These are phyloP conservation scores for Solanum aculeatissimum DNA, from an alignment of 305 asterid species.

Conservation along the genomic window DNA sequence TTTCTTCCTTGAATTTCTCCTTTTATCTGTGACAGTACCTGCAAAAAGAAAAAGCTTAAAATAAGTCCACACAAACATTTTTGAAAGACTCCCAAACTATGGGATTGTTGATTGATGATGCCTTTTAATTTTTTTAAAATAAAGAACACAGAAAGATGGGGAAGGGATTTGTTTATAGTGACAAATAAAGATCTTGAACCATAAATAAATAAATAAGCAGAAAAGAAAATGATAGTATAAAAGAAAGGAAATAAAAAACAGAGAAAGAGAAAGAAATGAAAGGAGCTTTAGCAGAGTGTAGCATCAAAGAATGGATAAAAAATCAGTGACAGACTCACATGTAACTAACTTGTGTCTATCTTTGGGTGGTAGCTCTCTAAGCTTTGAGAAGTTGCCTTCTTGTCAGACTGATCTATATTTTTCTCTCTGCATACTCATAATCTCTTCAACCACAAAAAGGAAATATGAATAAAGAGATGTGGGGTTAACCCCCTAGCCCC, in stretches of 20 bases:
- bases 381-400: slow-evolving; percentile 2
- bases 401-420: background rate
- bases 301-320: background rate
- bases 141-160: background rate
- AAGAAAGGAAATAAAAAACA: background rate
- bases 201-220: background rate
- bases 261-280: background rate
- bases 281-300: background rate
- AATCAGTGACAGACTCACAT: background rate
- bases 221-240: background rate
- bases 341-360: background rate
- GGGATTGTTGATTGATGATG: background rate
- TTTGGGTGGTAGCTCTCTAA: background rate
- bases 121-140: background rate
- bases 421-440: background rate
- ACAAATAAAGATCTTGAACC: background rate
- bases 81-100: background rate
- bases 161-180: background rate
- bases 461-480: background rate
- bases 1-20: background rate
- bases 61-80: slow-evolving; percentile 11
- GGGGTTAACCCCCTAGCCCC: background rate
- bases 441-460: background rate
- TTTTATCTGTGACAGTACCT: slow-evolving; percentile 1
- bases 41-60: slow-evolving; percentile 5